Percentiles rank a stretch among this genome's conserved stretches.
These are phyloP conservation scores for Epichloe festucae DNA, from an alignment of 2,329 filamentous ascomycete species.

Conservation along the genomic window DNA sequence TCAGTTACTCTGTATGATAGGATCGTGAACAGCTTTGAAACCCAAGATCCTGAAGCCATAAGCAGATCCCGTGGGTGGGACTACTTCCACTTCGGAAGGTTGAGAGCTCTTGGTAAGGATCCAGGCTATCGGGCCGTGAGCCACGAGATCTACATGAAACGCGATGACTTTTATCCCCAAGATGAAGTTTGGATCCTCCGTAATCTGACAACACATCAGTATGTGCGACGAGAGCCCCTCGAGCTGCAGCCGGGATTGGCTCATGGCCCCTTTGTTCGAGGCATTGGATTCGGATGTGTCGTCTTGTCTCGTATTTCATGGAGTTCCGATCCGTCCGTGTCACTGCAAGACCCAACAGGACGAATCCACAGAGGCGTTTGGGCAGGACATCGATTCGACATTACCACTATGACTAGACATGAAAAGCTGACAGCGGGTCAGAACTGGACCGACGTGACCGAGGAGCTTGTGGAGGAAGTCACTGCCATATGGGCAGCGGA, in stretches of 20 bases:
- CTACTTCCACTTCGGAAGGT: too few relatives aligned
- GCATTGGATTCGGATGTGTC: background rate
- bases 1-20: too few relatives aligned
- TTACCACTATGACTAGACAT: background rate
- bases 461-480: background rate
- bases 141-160: background rate
- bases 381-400: slow-evolving; percentile 1
- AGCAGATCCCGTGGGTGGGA: too few relatives aligned
- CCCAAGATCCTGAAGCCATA: too few relatives aligned
- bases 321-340: background rate
- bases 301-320: background rate
- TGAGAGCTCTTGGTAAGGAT: too few relatives aligned
- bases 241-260: background rate
- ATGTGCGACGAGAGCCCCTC: background rate
- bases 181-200: slow-evolving; percentile 1
- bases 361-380: background rate
- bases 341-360: background rate
- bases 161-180: background rate
- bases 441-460: background rate
- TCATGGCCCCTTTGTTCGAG: background rate
- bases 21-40: too few relatives aligned
- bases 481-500: background rate
- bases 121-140: too few relatives aligned
- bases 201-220: background rate
- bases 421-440: background rate